These are phyloP conservation scores for Scedosporium boydii DNA, from an alignment of 2,329 filamentous ascomycete species.

Conservation along the genomic window DNA sequence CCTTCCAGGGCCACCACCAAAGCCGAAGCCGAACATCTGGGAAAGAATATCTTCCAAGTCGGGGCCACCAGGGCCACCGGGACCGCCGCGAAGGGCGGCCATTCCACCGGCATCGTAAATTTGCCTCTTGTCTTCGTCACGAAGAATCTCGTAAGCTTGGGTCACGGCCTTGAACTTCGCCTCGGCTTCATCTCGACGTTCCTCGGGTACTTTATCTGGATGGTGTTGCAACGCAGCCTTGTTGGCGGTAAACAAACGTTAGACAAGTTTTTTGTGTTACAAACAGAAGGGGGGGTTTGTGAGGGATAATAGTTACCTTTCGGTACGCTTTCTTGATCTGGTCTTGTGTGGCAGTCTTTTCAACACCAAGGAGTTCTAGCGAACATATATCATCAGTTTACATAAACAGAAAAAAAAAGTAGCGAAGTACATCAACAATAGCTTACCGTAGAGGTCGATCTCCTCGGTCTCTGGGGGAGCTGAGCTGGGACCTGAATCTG, in stretches of 20 bases:
- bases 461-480: conserved; percentile 22
- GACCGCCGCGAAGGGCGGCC: conserved; percentile 70
- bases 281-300: not conserved
- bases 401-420: not conserved
- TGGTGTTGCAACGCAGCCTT: conserved; percentile 82
- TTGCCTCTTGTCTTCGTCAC: conserved; percentile 86
- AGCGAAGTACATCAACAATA: not conserved
- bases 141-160: conserved; percentile 95
- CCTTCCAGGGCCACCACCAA: conserved; percentile 47
- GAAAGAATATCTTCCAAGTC: conserved; percentile 89
- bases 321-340: conserved; percentile 95
- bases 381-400: conserved; percentile 2
- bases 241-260: conserved; percentile 6
- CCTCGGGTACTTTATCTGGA: conserved; percentile 89
- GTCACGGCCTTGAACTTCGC: conserved; percentile 86
- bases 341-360: conserved; percentile 59
- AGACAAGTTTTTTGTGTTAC: not conserved
- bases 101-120: conserved; percentile 93
- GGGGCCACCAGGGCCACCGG: conserved; percentile 41
- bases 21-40: conserved; percentile 81
- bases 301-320: conserved; percentile 52
- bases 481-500: not conserved
- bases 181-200: conserved; percentile 76
- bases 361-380: conserved; percentile 69
- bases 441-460: conserved; percentile 53